Percentiles rank a stretch among this genome's conserved stretches.
phyloP scores from a whole-genome alignment of 1,284 basidiomycete genomes.

The Puccinia horiana region DNA sequence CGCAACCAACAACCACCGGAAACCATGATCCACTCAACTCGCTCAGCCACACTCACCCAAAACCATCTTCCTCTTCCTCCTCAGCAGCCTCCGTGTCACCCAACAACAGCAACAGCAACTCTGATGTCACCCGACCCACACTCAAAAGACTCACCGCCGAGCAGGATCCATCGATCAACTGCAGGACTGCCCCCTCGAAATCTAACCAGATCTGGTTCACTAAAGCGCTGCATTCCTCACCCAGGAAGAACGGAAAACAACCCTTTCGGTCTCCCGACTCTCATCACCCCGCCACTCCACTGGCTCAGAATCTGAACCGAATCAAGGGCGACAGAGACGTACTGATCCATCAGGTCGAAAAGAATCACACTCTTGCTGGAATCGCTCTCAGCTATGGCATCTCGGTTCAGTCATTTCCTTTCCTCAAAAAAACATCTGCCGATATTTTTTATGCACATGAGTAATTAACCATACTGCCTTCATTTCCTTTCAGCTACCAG shows the following conservation, averaged over 20 bases:
- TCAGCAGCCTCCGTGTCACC: not conserved
- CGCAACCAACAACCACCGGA: too few relatives aligned
- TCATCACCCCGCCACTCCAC: constrained; percentile 8
- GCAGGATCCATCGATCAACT: not conserved
- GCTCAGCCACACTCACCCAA: not conserved
- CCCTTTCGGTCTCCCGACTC: too few relatives aligned
- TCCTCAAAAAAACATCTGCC: not conserved
- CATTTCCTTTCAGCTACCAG: constrained; percentile 5
- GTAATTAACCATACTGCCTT: not conserved
- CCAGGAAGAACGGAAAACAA: not conserved
- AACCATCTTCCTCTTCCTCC: not conserved
- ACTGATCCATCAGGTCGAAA: constrained; percentile 24
- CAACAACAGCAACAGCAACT: not conserved
- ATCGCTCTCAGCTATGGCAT: constrained; percentile 47
- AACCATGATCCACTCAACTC: too few relatives aligned
- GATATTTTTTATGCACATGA: not conserved
- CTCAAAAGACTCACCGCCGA: constrained; percentile 29
- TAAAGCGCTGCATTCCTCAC: not conserved
- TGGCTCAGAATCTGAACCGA: constrained; percentile 15
- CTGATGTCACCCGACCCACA: constrained; percentile 30
- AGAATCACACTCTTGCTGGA: constrained; percentile 15
- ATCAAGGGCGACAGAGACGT: constrained; percentile 33
- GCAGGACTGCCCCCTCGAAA: not conserved
- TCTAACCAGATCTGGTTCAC: constrained; percentile 1
- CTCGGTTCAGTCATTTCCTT: not conserved